Conservation (phyloP, 371 early-diverging fungal genomes). For the Lichtheimia corymbifera region DNA sequence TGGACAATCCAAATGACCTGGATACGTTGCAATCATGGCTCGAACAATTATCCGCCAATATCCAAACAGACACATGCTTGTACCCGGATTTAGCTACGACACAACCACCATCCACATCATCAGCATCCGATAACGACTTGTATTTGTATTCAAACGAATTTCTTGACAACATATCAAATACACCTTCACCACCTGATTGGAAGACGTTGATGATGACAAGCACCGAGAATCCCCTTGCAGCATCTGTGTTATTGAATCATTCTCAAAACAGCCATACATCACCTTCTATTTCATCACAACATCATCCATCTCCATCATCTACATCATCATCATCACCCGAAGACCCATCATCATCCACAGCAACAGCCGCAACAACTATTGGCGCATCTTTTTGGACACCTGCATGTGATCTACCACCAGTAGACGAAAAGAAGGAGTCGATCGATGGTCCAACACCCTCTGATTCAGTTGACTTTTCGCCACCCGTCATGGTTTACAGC, state of each 20-base stretch:
- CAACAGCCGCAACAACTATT: neutral
- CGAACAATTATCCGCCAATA: conserved; percentile 47
- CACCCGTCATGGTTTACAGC: conserved; percentile 4
- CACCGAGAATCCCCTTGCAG: conserved; percentile 10
- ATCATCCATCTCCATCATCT: too few relatives aligned
- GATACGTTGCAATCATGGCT: conserved; percentile 51
- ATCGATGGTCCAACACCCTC: conserved; percentile 16
- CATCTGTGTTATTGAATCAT: conserved; percentile 5
- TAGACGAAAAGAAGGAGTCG: neutral
- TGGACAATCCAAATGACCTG: conserved; percentile 38
- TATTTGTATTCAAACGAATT: neutral
- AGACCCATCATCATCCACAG: neutral
- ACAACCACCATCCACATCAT: conserved; percentile 6
- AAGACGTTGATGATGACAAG: conserved; percentile 5
- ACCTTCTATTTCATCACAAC: conserved; percentile 1
- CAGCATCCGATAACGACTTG: neutral
- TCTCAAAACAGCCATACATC: neutral
- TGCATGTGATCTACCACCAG: conserved; percentile 1
- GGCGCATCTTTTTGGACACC: conserved; percentile 17
- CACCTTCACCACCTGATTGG: conserved; percentile 12
- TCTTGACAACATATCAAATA: neutral
- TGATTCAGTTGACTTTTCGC: conserved; percentile 19
- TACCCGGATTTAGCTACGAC: conserved; percentile 20
- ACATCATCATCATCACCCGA: too few relatives aligned
- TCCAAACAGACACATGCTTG: conserved; percentile 31